Conservation (phyloP, 1,139 yeast species). For the Candida sanyaensis region DNA sequence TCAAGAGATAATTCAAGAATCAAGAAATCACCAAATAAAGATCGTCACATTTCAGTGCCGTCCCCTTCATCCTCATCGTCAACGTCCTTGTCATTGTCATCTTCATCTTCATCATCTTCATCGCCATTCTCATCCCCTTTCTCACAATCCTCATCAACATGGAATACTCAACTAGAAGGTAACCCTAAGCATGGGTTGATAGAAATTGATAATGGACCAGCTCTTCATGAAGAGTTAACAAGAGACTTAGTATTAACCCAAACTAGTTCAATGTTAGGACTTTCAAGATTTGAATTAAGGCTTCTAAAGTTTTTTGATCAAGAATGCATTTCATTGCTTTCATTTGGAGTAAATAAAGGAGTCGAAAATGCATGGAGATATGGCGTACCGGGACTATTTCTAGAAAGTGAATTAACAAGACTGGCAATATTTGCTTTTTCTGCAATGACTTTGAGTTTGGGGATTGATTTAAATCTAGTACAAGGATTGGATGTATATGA, state of each 20-base stretch:
- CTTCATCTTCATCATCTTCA: background rate
- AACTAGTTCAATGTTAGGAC: slow-evolving; percentile 21
- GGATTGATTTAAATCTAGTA: slow-evolving; percentile 6
- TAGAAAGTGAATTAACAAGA: slow-evolving; percentile 23
- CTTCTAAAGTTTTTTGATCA: slow-evolving; percentile 30
- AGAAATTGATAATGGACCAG: background rate
- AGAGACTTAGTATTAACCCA: slow-evolving; percentile 15
- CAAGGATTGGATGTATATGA: slow-evolving; percentile 1
- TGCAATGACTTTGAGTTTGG: slow-evolving; percentile 15
- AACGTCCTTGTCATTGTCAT: no score
- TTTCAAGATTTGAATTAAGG: slow-evolving; percentile 32
- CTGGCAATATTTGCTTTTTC: slow-evolving; percentile 25
- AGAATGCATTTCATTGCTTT: slow-evolving; percentile 25
- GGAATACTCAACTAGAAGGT: background rate
- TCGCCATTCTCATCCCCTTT: background rate
- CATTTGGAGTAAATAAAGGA: slow-evolving; percentile 18
- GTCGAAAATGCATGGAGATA: slow-evolving; percentile 29
- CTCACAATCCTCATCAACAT: background rate
- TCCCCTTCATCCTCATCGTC: no score
- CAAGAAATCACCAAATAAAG: no score
- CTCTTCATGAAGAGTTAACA: slow-evolving; percentile 4
- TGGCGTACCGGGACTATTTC: slow-evolving; percentile 27
- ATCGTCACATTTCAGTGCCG: no score
- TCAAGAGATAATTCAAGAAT: background rate
- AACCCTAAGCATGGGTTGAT: background rate